A percentile compares a stretch with the other conserved stretches of the same genome.
Conservation (phyloP, 2,329 filamentous ascomycete genomes). For the Xylariaceae sp. region DNA sequence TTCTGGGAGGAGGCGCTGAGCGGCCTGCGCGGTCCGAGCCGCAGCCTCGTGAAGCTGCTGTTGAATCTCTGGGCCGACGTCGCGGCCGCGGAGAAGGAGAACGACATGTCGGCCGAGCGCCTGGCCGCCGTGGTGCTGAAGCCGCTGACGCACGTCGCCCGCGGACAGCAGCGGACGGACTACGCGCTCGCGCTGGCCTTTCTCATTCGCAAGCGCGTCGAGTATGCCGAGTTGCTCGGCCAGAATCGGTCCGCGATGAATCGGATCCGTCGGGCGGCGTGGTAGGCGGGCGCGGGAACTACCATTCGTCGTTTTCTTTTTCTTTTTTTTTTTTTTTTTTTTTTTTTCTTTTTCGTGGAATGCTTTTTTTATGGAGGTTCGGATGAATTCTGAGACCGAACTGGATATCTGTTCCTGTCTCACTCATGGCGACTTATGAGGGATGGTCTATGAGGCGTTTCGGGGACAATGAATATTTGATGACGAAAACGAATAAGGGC, state of each 20-base stretch:
- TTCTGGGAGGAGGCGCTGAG: conserved; percentile 43
- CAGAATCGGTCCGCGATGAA: conserved; percentile 27
- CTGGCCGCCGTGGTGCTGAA: conserved; percentile 36
- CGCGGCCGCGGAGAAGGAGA: conserved; percentile 34
- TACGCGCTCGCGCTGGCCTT: conserved; percentile 40
- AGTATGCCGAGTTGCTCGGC: conserved; percentile 36
- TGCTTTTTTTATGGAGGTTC: too few relatives aligned
- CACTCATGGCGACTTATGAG: not conserved
- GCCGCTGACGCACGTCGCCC: conserved; percentile 36
- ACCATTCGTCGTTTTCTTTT: too few relatives aligned
- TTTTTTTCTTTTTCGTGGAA: too few relatives aligned
- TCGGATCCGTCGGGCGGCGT: conserved; percentile 27
- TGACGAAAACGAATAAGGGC: not conserved
- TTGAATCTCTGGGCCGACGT: conserved; percentile 41
- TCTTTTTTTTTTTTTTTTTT: not conserved
- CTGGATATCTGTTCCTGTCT: not conserved
- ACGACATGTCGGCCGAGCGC: conserved; percentile 41
- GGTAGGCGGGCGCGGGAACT: conserved; percentile 18
- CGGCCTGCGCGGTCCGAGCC: conserved; percentile 34
- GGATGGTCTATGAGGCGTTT: not conserved
- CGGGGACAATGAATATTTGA: not conserved
- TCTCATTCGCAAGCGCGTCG: conserved; percentile 38
- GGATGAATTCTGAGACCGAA: too few relatives aligned
- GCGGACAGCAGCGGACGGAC: conserved; percentile 34
- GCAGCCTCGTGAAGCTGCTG: conserved; percentile 39